Conservation (phyloP, 768 basidiomycete genomes). For the Cyathus striatus region DNA sequence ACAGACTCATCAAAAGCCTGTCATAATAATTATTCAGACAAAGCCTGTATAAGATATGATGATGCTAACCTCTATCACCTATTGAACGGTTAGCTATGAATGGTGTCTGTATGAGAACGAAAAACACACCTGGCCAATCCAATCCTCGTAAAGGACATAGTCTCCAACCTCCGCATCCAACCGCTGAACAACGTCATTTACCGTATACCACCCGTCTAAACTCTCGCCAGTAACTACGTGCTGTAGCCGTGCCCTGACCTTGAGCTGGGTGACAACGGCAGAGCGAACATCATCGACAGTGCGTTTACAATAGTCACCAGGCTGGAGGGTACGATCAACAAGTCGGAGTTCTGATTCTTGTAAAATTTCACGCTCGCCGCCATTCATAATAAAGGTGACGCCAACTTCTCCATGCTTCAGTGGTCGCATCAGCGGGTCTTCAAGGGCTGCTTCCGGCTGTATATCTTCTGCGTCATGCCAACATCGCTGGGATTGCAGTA, state of each 20-base stretch:
- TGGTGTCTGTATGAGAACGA: background rate
- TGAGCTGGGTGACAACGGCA: conserved; percentile 65
- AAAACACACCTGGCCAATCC: conserved; percentile 81
- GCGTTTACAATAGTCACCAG: conserved; percentile 81
- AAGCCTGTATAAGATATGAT: conserved; percentile 3
- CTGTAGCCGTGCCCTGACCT: conserved; percentile 61
- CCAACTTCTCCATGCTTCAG: conserved; percentile 79
- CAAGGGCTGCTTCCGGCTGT: conserved; percentile 31
- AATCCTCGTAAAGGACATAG: conserved; percentile 77
- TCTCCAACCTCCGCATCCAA: conserved; percentile 71
- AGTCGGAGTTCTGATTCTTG: conserved; percentile 64
- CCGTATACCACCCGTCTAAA: conserved; percentile 59
- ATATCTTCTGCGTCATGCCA: conserved; percentile 86
- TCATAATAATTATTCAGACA: conserved; percentile 5
- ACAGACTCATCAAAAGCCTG: conserved; percentile 84
- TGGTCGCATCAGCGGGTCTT: conserved; percentile 72
- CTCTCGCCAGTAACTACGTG: conserved; percentile 66
- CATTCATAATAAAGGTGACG: conserved; percentile 57
- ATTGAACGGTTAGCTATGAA: conserved; percentile 2
- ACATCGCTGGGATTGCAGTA: conserved; percentile 52
- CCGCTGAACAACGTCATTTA: conserved; percentile 51
- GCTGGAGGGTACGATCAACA: conserved; percentile 71
- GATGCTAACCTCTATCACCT: conserved; percentile 72
- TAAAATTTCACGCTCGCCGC: conserved; percentile 61
- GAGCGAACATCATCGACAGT: conserved; percentile 68